Base-by-base conservation (phyloP, 176 grass and related monocot genomes). In the Elymus sibiricus region DNA sequence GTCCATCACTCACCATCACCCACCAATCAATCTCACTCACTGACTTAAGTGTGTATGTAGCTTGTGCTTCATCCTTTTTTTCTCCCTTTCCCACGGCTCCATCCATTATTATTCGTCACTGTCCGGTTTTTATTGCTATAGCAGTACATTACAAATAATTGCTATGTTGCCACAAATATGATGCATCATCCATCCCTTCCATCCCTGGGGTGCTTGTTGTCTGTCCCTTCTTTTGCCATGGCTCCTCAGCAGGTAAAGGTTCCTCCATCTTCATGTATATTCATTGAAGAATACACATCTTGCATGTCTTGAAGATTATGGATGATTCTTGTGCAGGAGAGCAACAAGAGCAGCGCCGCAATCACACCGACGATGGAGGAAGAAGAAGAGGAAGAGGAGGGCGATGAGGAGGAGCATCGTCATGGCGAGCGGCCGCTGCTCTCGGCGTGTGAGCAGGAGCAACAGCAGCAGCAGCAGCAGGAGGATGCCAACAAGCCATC, bases 391-490 rank as follows among this genome's bases (percentile, higher is more conserved):
- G 32, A 34, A 24, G 44, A 62, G 14, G 65, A 28, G 0, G 64
- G 76, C 22, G 29, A 37, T 0, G 53, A 43, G 26, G 56, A 49
- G 25, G 21, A 73, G 71, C 43, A 78, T 86, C 77, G 63, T 4
- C 79, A 40, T 56, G 83, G 84, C 49, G 89, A 77, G 39, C 83
- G 78, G 34, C 86, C 84, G 32, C 80, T 87, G 74, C 86, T 89
- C 82, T 86, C 76, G 11, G 84, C 85, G 29, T 49, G 37, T 42
- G 85, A 24, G 19, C 44, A 70, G 70, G 74, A 89, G 21, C 12
- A 55, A 17, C 6, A 74, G 39, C 12, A 55, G 51, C 6, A 74
- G 39, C 4, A 42, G 16, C 16, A 55, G 49, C 6, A 73, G 34
- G 58, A 82, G 64, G 92, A 68, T 31, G 73, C 26, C 16, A 5